Percentiles rank a stretch among this genome's conserved stretches.
Conservation (phyloP, 106 monocot species). For the Ottelia alismoides region DNA sequence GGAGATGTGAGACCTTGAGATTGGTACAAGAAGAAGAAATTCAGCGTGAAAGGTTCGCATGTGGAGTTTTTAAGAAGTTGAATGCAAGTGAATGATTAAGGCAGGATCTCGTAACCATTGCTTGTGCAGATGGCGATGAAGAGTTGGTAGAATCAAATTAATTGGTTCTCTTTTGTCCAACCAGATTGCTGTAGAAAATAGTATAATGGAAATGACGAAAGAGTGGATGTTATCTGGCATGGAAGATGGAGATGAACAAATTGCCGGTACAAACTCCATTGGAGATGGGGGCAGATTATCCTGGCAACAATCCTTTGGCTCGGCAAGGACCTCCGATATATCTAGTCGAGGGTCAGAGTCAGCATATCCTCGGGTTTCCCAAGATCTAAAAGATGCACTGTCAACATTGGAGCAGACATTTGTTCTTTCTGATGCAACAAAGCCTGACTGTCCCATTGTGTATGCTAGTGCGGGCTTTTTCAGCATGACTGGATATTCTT, state of each 20-base stretch:
- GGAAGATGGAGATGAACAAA: constrained; percentile 5
- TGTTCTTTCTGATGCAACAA: constrained; percentile 79
- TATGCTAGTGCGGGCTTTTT: constrained; percentile 78
- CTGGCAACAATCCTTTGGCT: not conserved
- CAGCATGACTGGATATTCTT: constrained; percentile 77
- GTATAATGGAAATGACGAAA: constrained; percentile 13
- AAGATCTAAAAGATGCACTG: constrained; percentile 75
- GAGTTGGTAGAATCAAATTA: too few relatives aligned
- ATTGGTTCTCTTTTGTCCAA: too few relatives aligned
- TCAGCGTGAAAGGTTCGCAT: too few relatives aligned
- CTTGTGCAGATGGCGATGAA: too few relatives aligned
- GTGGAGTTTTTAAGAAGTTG: too few relatives aligned
- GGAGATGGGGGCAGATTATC: not conserved
- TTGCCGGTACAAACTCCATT: constrained; percentile 5
- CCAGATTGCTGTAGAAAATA: constrained; percentile 1
- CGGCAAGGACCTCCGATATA: not conserved
- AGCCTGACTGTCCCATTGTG: constrained; percentile 68
- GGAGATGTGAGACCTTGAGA: too few relatives aligned
- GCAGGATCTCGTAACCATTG: too few relatives aligned
- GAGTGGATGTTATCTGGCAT: constrained; percentile 19
- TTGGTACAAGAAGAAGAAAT: too few relatives aligned
- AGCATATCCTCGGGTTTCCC: constrained; percentile 53
- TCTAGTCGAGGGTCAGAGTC: constrained; percentile 21
- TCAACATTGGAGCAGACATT: constrained; percentile 75
- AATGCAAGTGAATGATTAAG: too few relatives aligned